Conservation (phyloP, 2,329 filamentous ascomycete genomes). For the Aspergillus aculeatinus region DNA sequence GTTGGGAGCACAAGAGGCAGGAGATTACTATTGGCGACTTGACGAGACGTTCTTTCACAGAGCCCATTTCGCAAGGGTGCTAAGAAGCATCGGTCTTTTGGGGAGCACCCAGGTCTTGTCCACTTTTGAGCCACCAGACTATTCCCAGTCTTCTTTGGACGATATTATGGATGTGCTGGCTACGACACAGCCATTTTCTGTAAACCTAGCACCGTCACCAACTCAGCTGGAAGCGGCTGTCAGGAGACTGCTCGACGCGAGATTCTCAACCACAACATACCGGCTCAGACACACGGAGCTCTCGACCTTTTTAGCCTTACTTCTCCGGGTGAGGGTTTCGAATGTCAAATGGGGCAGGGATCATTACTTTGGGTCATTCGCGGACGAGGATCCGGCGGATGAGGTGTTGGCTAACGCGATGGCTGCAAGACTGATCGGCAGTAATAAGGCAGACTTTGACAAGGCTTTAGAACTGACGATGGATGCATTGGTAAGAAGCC, state of each 20-base stretch:
- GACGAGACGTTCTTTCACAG: not conserved
- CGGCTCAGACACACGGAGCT: not conserved
- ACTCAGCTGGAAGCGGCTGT: not conserved
- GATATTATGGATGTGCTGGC: not conserved
- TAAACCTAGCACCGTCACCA: not conserved
- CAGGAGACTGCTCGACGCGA: not conserved
- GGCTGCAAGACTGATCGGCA: no score
- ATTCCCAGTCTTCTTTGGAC: not conserved
- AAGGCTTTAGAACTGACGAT: no score
- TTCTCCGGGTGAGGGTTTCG: not conserved
- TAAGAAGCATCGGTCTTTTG: not conserved
- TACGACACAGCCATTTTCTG: not conserved
- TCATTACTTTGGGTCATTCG: not conserved
- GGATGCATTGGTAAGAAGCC: no score
- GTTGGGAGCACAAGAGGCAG: not conserved
- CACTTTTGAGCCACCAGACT: no score
- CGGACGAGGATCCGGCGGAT: not conserved
- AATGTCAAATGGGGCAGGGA: not conserved
- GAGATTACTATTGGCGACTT: not conserved
- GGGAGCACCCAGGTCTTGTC: not conserved
- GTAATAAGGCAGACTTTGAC: no score
- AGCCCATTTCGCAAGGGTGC: not conserved
- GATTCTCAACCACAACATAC: not conserved
- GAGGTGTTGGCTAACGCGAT: no score
- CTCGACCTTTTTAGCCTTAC: not conserved